Percentiles rank a stretch among this genome's conserved stretches.
phyloP scores from a whole-genome alignment of 2,329 filamentous ascomycete genomes.

The Pseudonectria buxi region DNA sequence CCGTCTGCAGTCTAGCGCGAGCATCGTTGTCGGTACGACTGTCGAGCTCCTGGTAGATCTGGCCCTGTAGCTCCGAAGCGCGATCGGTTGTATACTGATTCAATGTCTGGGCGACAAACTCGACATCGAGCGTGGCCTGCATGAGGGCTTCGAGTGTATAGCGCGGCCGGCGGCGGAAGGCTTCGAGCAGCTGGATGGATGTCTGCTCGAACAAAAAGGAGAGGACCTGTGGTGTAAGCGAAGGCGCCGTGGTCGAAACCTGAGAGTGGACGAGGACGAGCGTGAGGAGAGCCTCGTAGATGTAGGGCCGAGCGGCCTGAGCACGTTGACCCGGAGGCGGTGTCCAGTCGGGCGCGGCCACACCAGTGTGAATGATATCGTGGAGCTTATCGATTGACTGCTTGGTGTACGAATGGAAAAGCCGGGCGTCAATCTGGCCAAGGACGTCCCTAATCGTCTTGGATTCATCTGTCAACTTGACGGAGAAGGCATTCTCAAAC shows the following conservation, averaged over 20 bases:
- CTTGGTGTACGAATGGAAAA: constrained; percentile 88
- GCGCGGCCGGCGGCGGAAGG: constrained; percentile 60
- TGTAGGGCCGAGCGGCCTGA: constrained; percentile 73
- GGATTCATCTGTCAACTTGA: constrained; percentile 88
- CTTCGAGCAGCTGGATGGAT: constrained; percentile 70
- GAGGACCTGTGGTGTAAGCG: constrained; percentile 73
- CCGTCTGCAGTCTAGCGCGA: constrained; percentile 69
- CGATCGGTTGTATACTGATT: constrained; percentile 81
- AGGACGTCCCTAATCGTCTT: constrained; percentile 89
- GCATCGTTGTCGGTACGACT: constrained; percentile 83
- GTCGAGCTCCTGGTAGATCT: constrained; percentile 90
- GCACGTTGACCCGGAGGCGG: constrained; percentile 54
- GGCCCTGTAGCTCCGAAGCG: constrained; percentile 73
- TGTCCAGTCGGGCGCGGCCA: constrained; percentile 65
- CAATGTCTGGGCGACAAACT: constrained; percentile 92
- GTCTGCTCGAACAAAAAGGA: constrained; percentile 81
- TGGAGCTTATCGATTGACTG: constrained; percentile 65
- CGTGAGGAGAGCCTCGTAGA: constrained; percentile 78
- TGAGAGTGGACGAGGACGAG: constrained; percentile 91
- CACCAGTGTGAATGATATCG: constrained; percentile 64
- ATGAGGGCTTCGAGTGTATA: constrained; percentile 81
- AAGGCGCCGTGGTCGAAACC: constrained; percentile 69
- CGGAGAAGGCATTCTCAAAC: constrained; percentile 89
- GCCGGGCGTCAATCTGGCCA: constrained; percentile 77
- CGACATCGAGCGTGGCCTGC: constrained; percentile 95